A percentile compares a stretch with the other conserved stretches of the same genome.
Evolutionary conservation across 352 stramenopile genomes (phyloP).

Genomic region (Peronosclerospora sorghi): DNA sequence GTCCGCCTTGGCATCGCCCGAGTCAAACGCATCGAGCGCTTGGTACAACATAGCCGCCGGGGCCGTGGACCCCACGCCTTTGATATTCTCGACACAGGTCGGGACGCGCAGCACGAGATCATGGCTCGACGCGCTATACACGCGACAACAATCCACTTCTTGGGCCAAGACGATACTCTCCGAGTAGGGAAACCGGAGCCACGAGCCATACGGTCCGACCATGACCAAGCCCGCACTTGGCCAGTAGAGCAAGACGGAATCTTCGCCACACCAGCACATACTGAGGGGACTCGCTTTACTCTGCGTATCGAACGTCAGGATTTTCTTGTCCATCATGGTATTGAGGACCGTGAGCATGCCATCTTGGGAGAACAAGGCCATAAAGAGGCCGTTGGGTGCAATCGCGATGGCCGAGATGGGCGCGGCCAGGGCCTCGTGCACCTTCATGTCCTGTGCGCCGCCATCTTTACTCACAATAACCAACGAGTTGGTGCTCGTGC

Average conservation of each 20-base stretch:
- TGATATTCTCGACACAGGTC: conserved; percentile 77
- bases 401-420: conserved; percentile 89
- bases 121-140: conserved; percentile 56
- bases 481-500: conserved; percentile 85
- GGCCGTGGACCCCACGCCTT: conserved; percentile 75
- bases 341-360: conserved; percentile 91
- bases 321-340: conserved; percentile 93
- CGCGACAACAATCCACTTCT: conserved; percentile 62
- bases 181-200: conserved; percentile 76
- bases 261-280: conserved; percentile 86
- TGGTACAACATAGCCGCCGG: conserved; percentile 86
- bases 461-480: conserved; percentile 71
- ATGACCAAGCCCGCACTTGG: conserved; percentile 69
- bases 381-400: conserved; percentile 90
- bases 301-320: conserved; percentile 82
- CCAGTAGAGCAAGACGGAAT: conserved; percentile 86
- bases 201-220: conserved; percentile 80
- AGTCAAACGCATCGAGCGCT: conserved; percentile 82
- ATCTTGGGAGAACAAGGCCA: conserved; percentile 91
- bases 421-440: conserved; percentile 70
- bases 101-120: conserved; percentile 84
- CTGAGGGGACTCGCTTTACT: conserved; percentile 57
- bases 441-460: conserved; percentile 65
- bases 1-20: conserved; percentile 79
- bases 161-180: conserved; percentile 60